Evolutionary conservation across 1,139 yeast species (phyloP), one percentile per base, ranked within the genome.

Genomic region (Yamadazyma jaroonii): DNA sequence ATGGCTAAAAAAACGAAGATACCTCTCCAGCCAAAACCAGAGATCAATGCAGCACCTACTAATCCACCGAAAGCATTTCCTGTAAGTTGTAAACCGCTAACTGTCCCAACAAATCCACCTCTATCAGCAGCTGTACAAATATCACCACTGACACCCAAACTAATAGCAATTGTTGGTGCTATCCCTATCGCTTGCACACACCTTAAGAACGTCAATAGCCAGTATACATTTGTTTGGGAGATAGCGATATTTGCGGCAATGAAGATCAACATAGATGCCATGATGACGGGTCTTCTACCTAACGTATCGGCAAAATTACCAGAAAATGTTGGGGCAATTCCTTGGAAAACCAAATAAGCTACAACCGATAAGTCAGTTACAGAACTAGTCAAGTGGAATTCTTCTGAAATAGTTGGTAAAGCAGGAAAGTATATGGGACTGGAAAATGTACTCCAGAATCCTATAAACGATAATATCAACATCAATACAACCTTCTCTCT

Each of bases 401-500:
- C 44, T 11, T 28, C 17, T 1, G 61, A 48, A n/a, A 67, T 50
- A 3, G 64, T 56, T 1, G 74, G 72, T 10, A 67, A 45, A 0
- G 72, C 73, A 1, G 74, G 73, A 40, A 67, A 67, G 48, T 62
- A 67, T 10, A 67, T 65, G 10, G 73, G 67, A 48, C 64, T 59
- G 3, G 72, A 62, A 2, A 61, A 50, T 2, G 72, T 53, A 39
- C 70, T 63, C 71, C 72, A 67, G 39, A 64, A 57, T 3, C 73
- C 73, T 20, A 61, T 54, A 27, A 57, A 28, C 6, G 69, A 53
- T 21, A 67, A 46, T 4, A 63, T 40, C 0, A 57, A n/a, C 34
- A 62, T 55, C 14, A 56, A 37, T 7, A 51, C 36, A 14, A 42
- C 32, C 38, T 49, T 47, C 29, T 56, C 59, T 9, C 32, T 37